Evolutionary conservation across 306 rosid species (phyloP).

Genomic region (Cucurbita maxima): DNA sequence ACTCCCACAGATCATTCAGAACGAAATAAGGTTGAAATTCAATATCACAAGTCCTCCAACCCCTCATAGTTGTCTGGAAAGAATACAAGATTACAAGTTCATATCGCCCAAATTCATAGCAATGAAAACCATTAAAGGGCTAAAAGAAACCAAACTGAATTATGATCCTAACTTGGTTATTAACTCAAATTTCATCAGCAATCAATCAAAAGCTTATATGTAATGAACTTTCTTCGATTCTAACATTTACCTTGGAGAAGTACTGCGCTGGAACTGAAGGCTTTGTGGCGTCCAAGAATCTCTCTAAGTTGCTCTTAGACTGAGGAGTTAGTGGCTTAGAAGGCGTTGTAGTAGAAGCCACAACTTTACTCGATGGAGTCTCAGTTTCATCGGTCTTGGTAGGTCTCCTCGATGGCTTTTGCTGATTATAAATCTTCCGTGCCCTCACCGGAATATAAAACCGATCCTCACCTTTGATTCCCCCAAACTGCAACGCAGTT

Average conservation of each 20-base stretch:
- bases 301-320: constrained; percentile 40
- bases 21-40: constrained; percentile 64
- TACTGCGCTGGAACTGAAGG: constrained; percentile 64
- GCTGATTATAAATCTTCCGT: constrained; percentile 40
- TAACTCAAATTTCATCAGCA: neutral
- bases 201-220: neutral
- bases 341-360: constrained; percentile 18
- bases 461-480: constrained; percentile 43
- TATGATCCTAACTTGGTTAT: neutral
- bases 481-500: constrained; percentile 36
- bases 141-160: neutral
- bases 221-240: neutral
- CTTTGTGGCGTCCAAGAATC: constrained; percentile 49
- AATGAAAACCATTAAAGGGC: neutral
- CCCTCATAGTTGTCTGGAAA: constrained; percentile 66
- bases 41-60: constrained; percentile 58
- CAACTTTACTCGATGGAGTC: constrained; percentile 19
- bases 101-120: neutral
- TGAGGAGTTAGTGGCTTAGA: constrained; percentile 13
- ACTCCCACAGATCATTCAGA: constrained; percentile 75
- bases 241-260: constrained; percentile 60
- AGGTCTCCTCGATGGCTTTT: constrained; percentile 36
- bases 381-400: constrained; percentile 33
- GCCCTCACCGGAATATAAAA: constrained; percentile 56
- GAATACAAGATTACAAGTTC: constrained; percentile 2